Evolutionary conservation across 108 stramenopile species (phyloP).

Genomic region (Conticribra guillardii): DNA sequence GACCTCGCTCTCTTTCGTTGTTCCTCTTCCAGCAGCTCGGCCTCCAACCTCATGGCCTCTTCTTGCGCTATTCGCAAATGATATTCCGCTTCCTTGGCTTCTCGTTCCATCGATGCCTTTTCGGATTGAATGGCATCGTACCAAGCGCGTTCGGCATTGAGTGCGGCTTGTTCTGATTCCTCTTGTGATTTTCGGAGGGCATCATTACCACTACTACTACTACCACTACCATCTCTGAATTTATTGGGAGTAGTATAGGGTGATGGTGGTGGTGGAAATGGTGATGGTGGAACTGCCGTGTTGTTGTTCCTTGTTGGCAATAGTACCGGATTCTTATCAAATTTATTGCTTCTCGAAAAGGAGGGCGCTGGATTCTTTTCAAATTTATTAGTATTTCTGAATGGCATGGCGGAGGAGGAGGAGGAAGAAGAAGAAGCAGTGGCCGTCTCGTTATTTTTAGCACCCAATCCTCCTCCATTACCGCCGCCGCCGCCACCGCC

Average conservation of each 20-base stretch:
- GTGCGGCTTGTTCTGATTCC: conserved; percentile 15
- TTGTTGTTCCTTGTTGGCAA: not conserved
- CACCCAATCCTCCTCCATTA: too few species aligned
- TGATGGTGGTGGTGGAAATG: not conserved
- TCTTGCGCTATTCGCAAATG: conserved; percentile 4
- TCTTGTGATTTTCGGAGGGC: not conserved
- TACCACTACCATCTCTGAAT: too few species aligned
- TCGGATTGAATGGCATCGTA: conserved; percentile 16
- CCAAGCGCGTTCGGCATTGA: conserved; percentile 16
- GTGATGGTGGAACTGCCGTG: not conserved
- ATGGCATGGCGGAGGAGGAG: too few species aligned
- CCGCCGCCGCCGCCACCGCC: too few species aligned
- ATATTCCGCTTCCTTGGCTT: not conserved
- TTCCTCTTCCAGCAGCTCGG: not conserved
- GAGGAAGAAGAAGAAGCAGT: too few species aligned
- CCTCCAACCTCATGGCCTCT: not conserved
- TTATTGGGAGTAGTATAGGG: not conserved
- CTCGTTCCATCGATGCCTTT: conserved; percentile 25
- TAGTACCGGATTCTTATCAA: not conserved
- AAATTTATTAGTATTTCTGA: not conserved
- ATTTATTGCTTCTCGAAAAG: too few species aligned
- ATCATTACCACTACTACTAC: too few species aligned
- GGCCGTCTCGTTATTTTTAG: too few species aligned
- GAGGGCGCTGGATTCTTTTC: too few species aligned
- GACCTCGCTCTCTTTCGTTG: not conserved